phyloP scores from a whole-genome alignment of 2,329 filamentous ascomycete genomes.

The Pseudocercospora vitis region DNA sequence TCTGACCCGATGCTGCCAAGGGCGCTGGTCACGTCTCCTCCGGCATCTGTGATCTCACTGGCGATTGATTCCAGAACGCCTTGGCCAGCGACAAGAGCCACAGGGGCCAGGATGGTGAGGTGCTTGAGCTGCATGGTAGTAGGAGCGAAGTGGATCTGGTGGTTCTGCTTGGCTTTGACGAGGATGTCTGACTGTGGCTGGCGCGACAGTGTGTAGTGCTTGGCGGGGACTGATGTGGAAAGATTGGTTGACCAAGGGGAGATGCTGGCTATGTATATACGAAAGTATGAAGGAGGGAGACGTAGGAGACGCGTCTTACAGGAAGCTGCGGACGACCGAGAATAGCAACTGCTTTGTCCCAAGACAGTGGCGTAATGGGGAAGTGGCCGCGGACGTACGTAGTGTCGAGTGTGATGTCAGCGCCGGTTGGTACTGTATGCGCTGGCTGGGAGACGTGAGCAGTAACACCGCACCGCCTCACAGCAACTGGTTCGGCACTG shows the following conservation, averaged over 20 bases:
- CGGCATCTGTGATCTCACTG: conserved; percentile 20
- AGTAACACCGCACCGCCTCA: too few relatives aligned
- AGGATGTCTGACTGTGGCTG: conserved; percentile 4
- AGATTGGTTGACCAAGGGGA: too few relatives aligned
- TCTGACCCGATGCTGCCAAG: conserved; percentile 12
- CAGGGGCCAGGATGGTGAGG: conserved; percentile 26
- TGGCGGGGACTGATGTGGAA: too few relatives aligned
- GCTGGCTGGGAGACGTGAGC: conserved; percentile 3
- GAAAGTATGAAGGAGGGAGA: neutral
- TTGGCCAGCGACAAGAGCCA: conserved; percentile 26
- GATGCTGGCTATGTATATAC: conserved; percentile 3
- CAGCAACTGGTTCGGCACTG: neutral
- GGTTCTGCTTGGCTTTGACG: conserved; percentile 7
- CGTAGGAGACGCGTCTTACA: conserved; percentile 1
- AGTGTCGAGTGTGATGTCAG: neutral
- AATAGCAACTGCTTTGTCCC: conserved; percentile 10
- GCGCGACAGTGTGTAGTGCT: neutral
- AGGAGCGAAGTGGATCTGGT: too few relatives aligned
- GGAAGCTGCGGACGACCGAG: conserved; percentile 11
- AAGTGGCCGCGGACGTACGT: neutral
- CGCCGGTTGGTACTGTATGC: neutral
- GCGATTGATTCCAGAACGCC: conserved; percentile 13
- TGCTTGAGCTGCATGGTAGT: conserved; percentile 28
- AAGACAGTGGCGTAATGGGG: neutral
- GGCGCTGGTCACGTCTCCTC: conserved; percentile 16